Evolutionary conservation across 2,329 filamentous ascomycete genomes (phyloP).

Genomic region (Aspergillus sp.): DNA sequence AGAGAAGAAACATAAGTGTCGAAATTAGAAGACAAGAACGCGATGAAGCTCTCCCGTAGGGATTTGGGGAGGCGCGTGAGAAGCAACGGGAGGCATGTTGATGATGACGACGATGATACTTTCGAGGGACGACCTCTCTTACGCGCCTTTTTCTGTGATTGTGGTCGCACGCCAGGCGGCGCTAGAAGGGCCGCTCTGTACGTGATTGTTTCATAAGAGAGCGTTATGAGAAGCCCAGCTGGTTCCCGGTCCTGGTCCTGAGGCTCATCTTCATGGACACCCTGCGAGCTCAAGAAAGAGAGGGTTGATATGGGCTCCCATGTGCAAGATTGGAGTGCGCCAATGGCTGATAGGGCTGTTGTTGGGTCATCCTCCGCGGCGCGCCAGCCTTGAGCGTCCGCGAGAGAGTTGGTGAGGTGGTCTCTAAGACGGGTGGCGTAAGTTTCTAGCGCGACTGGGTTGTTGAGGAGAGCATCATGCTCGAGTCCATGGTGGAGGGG

Average conservation of each 20-base stretch:
- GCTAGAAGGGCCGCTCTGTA: conserved; percentile 54
- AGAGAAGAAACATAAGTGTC: conserved; percentile 50
- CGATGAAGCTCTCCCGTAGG: conserved; percentile 49
- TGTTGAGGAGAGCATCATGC: conserved; percentile 33
- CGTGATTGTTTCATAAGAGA: conserved; percentile 50
- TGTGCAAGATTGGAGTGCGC: conserved; percentile 47
- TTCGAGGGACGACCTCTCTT: background rate
- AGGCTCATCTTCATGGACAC: background rate
- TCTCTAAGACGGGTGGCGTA: conserved; percentile 52
- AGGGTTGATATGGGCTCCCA: conserved; percentile 43
- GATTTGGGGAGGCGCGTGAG: conserved; percentile 52
- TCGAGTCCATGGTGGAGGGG: conserved; percentile 52
- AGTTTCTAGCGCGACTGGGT: conserved; percentile 37
- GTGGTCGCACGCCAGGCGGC: conserved; percentile 20
- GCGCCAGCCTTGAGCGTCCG: conserved; percentile 41
- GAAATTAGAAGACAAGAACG: conserved; percentile 52
- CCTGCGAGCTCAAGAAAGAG: conserved; percentile 23
- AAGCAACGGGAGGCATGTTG: conserved; percentile 52
- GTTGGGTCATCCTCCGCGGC: conserved; percentile 30
- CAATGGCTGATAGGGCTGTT: conserved; percentile 45
- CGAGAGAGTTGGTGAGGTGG: conserved; percentile 49
- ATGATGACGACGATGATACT: conserved; percentile 38
- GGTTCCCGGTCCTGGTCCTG: conserved; percentile 1
- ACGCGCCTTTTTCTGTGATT: background rate
- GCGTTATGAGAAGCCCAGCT: conserved; percentile 48